Percentiles rank a stretch among this genome's conserved stretches.
Evolutionary conservation across 2,329 filamentous ascomycete genomes (phyloP).

Genomic region (Pezicula neosporulosa): DNA sequence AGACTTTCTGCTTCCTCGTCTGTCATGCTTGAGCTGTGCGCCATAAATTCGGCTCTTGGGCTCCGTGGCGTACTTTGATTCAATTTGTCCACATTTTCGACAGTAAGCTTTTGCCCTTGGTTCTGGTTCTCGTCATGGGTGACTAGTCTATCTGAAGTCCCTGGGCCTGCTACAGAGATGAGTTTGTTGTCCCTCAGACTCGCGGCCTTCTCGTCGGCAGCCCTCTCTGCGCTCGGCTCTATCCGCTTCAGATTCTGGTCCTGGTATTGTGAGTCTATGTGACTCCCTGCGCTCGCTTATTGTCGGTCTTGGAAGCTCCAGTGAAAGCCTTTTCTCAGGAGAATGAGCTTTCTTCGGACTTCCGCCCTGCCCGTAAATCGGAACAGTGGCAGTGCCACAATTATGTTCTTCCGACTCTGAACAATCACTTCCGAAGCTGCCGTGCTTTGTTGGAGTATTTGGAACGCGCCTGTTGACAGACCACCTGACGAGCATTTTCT

Average conservation of each 20-base stretch:
- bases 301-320: slow-evolving; percentile 5
- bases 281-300: slow-evolving; percentile 18
- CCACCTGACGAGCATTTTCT: slow-evolving; percentile 72
- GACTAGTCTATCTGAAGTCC: slow-evolving; percentile 24
- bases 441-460: slow-evolving; percentile 1
- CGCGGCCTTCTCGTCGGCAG: slow-evolving; percentile 52
- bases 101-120: slow-evolving; percentile 43
- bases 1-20: slow-evolving; percentile 2
- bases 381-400: slow-evolving; percentile 14
- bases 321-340: neutral
- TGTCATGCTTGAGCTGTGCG: neutral
- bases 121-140: neutral
- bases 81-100: slow-evolving; percentile 50
- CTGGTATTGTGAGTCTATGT: slow-evolving; percentile 21
- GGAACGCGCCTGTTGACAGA: slow-evolving; percentile 41
- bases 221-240: slow-evolving; percentile 39
- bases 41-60: neutral
- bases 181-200: slow-evolving; percentile 51
- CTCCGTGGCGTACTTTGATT: slow-evolving; percentile 27
- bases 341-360: slow-evolving; percentile 18
- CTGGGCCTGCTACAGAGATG: slow-evolving; percentile 27
- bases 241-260: slow-evolving; percentile 36
- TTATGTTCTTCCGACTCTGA: slow-evolving; percentile 19
- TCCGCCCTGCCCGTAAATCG: slow-evolving; percentile 15
- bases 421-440: slow-evolving; percentile 19